Conservation (phyloP, 2,329 filamentous ascomycete species). For the Exophiala viscosa region DNA sequence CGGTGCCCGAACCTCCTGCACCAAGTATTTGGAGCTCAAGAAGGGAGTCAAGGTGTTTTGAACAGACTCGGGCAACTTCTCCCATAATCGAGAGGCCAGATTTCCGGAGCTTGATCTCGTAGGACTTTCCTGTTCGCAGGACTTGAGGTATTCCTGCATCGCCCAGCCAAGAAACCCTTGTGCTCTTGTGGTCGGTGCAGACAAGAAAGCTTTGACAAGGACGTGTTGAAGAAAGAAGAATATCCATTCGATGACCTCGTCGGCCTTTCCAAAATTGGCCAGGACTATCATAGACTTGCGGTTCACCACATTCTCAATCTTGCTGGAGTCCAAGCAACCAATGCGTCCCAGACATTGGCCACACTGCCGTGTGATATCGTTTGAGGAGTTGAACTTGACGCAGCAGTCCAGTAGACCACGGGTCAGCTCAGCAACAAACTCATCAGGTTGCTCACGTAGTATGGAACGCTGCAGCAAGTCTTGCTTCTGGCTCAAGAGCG, state of each 20-base stretch:
- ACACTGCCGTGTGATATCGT: conserved; percentile 67
- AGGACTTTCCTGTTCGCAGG: conserved; percentile 60
- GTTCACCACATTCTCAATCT: conserved; percentile 73
- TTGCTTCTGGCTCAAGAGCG: conserved; percentile 70
- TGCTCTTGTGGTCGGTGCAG: conserved; percentile 77
- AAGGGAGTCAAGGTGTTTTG: conserved; percentile 85
- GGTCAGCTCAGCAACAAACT: conserved; percentile 66
- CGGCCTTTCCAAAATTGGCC: conserved; percentile 74
- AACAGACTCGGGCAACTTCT: conserved; percentile 69
- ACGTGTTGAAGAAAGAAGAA: conserved; percentile 82
- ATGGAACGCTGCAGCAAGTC: conserved; percentile 73
- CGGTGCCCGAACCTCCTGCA: conserved; percentile 45
- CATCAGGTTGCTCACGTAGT: conserved; percentile 77
- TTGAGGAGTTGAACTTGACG: conserved; percentile 69
- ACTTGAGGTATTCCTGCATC: conserved; percentile 85
- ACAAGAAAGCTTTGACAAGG: conserved; percentile 85
- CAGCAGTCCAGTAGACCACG: conserved; percentile 81
- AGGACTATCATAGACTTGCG: conserved; percentile 80
- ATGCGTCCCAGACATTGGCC: conserved; percentile 82
- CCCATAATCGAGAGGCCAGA: conserved; percentile 51
- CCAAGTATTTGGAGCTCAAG: conserved; percentile 73
- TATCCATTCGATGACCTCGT: conserved; percentile 81
- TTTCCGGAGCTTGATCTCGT: conserved; percentile 28
- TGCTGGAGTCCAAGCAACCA: conserved; percentile 87
- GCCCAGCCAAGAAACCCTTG: conserved; percentile 91